Conservation (phyloP, 441 rosid species). For the Populus hybrid region DNA sequence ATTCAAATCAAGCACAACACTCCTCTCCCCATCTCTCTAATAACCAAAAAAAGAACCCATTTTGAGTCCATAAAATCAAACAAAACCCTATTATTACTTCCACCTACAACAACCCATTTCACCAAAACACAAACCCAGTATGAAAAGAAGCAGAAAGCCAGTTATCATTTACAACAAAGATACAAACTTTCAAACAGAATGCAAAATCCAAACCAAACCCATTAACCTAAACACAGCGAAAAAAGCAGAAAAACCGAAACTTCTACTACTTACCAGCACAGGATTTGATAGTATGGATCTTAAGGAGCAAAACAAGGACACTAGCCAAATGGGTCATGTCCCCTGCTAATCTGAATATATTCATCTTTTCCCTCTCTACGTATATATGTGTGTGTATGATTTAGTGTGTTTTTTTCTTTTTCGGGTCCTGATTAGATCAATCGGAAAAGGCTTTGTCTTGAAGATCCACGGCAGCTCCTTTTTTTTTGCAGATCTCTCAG, state of each 20-base stretch:
- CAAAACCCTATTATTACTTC: background rate
- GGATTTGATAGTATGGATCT: constrained; percentile 65
- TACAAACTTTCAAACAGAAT: background rate
- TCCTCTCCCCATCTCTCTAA: background rate
- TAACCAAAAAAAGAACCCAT: background rate
- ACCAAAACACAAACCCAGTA: background rate
- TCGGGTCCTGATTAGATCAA: background rate
- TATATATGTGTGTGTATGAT: background rate
- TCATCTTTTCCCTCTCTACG: constrained; percentile 23
- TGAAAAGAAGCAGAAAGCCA: background rate
- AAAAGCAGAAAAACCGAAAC: background rate
- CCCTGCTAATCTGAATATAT: constrained; percentile 58
- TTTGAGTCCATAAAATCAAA: background rate
- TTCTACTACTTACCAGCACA: constrained; percentile 39
- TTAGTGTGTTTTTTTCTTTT: no score
- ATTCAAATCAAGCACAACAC: background rate
- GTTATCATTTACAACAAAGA: background rate
- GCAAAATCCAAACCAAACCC: background rate
- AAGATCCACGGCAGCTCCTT: background rate
- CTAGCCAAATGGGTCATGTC: constrained; percentile 61
- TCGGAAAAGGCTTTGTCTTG: background rate
- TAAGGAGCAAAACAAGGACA: constrained; percentile 56
- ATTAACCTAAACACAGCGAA: background rate
- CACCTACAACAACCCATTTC: background rate
- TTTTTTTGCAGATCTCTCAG: background rate